A percentile compares a stretch with the other conserved stretches of the same genome.
Evolutionary conservation across 768 basidiomycete genomes (phyloP).

Genomic region (Pleurotus citrinopileatus): DNA sequence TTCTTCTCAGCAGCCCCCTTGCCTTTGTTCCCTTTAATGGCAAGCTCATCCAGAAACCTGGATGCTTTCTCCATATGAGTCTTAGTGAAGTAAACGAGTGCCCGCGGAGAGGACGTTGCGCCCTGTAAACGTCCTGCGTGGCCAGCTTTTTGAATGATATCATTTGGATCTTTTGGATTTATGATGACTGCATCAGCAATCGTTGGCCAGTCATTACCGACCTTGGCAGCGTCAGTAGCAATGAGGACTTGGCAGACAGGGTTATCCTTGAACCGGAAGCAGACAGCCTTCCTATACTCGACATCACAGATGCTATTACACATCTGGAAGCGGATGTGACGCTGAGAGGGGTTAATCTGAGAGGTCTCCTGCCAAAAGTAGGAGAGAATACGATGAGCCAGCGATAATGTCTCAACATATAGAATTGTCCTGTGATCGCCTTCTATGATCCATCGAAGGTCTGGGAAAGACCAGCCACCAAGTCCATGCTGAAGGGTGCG

Average conservation of each 20-base stretch:
- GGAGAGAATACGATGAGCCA: conserved; percentile 17
- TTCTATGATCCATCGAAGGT: conserved; percentile 25
- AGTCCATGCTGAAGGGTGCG: conserved; percentile 16
- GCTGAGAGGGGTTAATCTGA: not conserved
- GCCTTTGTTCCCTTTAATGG: not conserved
- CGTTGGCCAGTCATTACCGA: conserved; percentile 5
- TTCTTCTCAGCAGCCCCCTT: not conserved
- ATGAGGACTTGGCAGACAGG: not conserved
- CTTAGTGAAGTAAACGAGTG: conserved; percentile 1
- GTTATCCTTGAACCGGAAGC: not conserved
- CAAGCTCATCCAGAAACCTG: not conserved
- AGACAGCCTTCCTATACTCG: not conserved
- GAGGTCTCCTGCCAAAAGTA: conserved; percentile 19
- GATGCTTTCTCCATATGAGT: not conserved
- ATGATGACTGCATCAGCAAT: conserved; percentile 1
- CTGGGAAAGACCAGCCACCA: conserved; percentile 17
- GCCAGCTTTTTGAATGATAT: not conserved
- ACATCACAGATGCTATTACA: not conserved
- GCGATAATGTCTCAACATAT: conserved; percentile 23
- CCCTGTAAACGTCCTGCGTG: not conserved
- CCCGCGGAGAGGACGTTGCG: not conserved
- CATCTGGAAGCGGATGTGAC: not conserved
- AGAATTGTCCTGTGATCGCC: conserved; percentile 19
- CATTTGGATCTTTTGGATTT: not conserved
- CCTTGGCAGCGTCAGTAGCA: not conserved